Evolutionary conservation across 768 basidiomycete genomes (phyloP).

Genomic region (Mycena chlorophos): DNA sequence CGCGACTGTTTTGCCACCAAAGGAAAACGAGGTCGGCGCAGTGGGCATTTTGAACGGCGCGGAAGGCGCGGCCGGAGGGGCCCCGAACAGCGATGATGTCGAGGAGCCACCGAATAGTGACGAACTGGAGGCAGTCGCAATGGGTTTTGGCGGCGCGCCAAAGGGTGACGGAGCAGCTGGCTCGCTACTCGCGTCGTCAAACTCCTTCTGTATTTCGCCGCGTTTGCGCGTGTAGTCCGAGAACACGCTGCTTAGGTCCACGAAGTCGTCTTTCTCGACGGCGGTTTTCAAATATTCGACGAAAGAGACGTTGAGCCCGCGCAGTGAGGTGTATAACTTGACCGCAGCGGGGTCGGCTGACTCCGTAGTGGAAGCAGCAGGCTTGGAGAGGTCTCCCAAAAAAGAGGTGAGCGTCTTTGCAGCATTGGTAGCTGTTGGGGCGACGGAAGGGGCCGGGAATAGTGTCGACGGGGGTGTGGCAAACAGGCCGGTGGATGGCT

Average conservation of each 20-base stretch:
- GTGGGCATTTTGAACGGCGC: slow-evolving; percentile 15
- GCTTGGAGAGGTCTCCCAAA: slow-evolving; percentile 27
- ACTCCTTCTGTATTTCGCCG: slow-evolving; percentile 54
- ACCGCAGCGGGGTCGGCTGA: slow-evolving; percentile 30
- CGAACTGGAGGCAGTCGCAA: slow-evolving; percentile 17
- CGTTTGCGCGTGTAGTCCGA: slow-evolving; percentile 63
- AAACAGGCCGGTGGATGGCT: slow-evolving; percentile 14
- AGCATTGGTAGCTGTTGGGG: slow-evolving; percentile 43
- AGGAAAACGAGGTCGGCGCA: slow-evolving; percentile 7
- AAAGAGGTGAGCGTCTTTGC: slow-evolving; percentile 56
- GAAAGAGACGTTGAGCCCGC: slow-evolving; percentile 72
- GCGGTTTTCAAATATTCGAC: slow-evolving; percentile 57
- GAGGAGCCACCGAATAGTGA: slow-evolving; percentile 20
- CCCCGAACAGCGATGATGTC: slow-evolving; percentile 19
- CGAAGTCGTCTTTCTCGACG: slow-evolving; percentile 68
- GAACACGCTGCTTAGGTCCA: slow-evolving; percentile 56
- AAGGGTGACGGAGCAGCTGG: slow-evolving; percentile 5
- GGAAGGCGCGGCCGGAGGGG: slow-evolving; percentile 4
- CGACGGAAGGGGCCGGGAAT: slow-evolving; percentile 27
- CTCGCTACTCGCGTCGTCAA: slow-evolving; percentile 38
- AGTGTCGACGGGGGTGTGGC: slow-evolving; percentile 19
- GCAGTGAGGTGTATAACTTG: slow-evolving; percentile 68
- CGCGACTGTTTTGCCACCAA: slow-evolving; percentile 10
- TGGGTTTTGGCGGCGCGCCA: too few species aligned
- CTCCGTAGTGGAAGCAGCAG: slow-evolving; percentile 7